phyloP scores from a whole-genome alignment of 306 rosid species.

The Fragaria nilgerrensis region DNA sequence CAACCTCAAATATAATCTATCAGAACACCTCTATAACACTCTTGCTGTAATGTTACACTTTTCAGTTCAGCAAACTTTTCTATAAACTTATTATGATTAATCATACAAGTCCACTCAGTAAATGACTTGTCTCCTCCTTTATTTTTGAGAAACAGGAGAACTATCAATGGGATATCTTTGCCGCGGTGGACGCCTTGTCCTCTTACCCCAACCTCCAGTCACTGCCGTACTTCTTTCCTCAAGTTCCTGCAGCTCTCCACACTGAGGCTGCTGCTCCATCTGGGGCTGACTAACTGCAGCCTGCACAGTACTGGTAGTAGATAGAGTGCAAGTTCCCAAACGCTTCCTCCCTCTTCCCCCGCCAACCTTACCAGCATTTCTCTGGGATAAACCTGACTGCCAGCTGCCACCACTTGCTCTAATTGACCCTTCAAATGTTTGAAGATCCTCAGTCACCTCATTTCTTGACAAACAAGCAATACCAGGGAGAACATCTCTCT shows the following conservation, averaged over 20 bases:
- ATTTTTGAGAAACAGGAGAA: conserved; percentile 30
- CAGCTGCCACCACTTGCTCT: conserved; percentile 68
- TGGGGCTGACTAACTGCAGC: conserved; percentile 38
- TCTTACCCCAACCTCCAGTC: conserved; percentile 75
- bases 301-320: conserved; percentile 37
- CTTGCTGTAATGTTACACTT: not conserved
- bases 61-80: not conserved
- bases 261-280: conserved; percentile 50
- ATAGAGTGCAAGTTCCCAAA: conserved; percentile 20
- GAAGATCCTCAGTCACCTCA: conserved; percentile 91
- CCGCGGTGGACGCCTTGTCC: conserved; percentile 78
- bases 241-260: conserved; percentile 48
- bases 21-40: not conserved
- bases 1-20: not conserved
- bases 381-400: conserved; percentile 61
- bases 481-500: conserved; percentile 81
- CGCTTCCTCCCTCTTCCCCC: conserved; percentile 72
- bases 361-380: conserved; percentile 61
- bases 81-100: conserved; percentile 23
- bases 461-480: conserved; percentile 71
- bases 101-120: conserved; percentile 16
- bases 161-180: conserved; percentile 62
- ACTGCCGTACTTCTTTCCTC: conserved; percentile 73
- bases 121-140: not conserved
- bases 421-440: conserved; percentile 80